Base-by-base conservation (phyloP, 2,329 filamentous ascomycete genomes). In the Monilinia fructicola region DNA sequence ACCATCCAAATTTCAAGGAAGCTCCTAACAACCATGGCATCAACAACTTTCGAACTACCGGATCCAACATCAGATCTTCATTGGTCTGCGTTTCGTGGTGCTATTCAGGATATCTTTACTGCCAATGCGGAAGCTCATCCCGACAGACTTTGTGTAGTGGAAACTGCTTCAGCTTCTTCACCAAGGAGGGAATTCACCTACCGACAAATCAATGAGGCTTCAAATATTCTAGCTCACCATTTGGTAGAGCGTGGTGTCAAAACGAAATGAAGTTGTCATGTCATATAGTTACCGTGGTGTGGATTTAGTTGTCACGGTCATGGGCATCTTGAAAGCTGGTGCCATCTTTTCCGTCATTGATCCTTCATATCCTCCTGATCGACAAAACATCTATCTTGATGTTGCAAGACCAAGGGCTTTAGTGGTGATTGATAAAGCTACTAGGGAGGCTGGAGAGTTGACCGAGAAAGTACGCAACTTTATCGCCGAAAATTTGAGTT, bases 191-290 rank as follows among this genome's bases (percentile, higher is more conserved):
- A 79, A 59, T 97, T 95, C 78, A 94, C 88, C 31, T 98, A 97
- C 78, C 82, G 82, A 71, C 91, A 96, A 74, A 97, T 98, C 75
- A 85, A 93, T 75, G 90, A 97, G 79, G 89, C 90, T 0, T 90
- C 91, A 40, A 96, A 96, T 76, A 83, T 87, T 23, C 78, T 97
- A 9, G 91, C 92, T 28, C 88, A 96, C 78, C 86, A 96, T 75
- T 83, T 97, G 26, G 85, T 90, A 64, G 82, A 89, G 61, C 83
- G 87, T 73, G 93, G 93, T 67, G 83, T 92, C 70, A 83, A 83
- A 87, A 67, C 82, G 87, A 71, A 93, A 92, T 11, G 93, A 98
- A 75, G 93, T 97, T 2, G 92, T 97, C 73, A 96, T 97, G 91
- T 91, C 95, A 70, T 97, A 88, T 76, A 92, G 92, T 66, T 86